These are phyloP conservation scores for Asterophora parasitica DNA, from an alignment of 768 basidiomycete genomes.

Conservation along the genomic window DNA sequence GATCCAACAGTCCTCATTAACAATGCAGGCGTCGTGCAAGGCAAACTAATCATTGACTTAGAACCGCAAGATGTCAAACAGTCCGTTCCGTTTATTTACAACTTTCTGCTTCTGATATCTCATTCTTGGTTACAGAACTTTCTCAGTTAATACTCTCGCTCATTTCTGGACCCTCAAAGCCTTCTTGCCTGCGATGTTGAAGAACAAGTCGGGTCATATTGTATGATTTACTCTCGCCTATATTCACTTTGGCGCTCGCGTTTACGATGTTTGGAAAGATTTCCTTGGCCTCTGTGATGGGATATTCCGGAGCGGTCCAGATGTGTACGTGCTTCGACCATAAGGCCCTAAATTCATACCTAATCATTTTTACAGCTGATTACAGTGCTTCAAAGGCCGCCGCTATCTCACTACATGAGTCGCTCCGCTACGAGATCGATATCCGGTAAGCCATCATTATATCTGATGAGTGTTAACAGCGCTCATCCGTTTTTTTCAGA, in stretches of 20 bases:
- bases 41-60: slow-evolving; percentile 80
- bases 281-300: slow-evolving; percentile 72
- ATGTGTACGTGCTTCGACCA: slow-evolving; percentile 52
- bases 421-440: slow-evolving; percentile 85
- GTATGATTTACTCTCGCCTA: slow-evolving; percentile 36
- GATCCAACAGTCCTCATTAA: slow-evolving; percentile 88
- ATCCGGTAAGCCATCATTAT: slow-evolving; percentile 41
- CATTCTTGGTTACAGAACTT: slow-evolving; percentile 53
- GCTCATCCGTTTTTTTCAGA: slow-evolving; percentile 27
- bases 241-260: slow-evolving; percentile 11
- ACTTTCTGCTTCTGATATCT: background rate
- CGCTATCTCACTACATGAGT: slow-evolving; percentile 73
- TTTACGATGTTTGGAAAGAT: slow-evolving; percentile 39
- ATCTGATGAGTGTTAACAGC: background rate
- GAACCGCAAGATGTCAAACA: slow-evolving; percentile 72
- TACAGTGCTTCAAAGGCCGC: slow-evolving; percentile 94
- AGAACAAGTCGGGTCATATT: slow-evolving; percentile 76
- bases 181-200: slow-evolving; percentile 87
- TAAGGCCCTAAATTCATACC: background rate
- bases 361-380: slow-evolving; percentile 50
- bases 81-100: slow-evolving; percentile 36
- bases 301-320: slow-evolving; percentile 66
- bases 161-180: slow-evolving; percentile 93
- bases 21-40: slow-evolving; percentile 93
- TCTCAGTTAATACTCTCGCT: slow-evolving; percentile 80